Base-by-base conservation (phyloP, 2,329 filamentous ascomycete genomes). In the Nigrograna mackinnonii region DNA sequence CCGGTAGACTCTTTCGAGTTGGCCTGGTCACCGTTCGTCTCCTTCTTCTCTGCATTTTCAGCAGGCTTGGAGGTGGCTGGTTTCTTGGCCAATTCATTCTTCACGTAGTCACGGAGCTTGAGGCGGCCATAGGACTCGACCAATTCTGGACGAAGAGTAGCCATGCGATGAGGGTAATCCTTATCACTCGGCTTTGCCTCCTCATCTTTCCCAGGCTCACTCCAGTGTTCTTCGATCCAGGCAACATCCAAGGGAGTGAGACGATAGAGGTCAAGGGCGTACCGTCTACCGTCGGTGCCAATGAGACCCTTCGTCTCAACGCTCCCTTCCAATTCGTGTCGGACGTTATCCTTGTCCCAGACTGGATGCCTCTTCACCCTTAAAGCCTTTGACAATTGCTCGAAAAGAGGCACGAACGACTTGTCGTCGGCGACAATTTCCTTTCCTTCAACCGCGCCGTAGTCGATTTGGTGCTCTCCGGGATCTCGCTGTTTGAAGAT, bases 401-500 rank as follows among this genome's bases (percentile, higher is more conserved):
- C 84, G 60, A 99, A 99, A 7, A 89, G 80, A 20, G 86, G 76
- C 1, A 84, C 83, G 59, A 99, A 99, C 16, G 85, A 84, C 64
- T 95, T 86, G 62, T 97, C 90, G 11, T 89, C 87, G 1, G 94
- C 91, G 38, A 99, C 89, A 19, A 95, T 82, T 54, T 99, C 94
- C 72, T 95, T 96, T 54, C 95, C 94, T 67, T 99, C 94, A 22
- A 97, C 94, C 54, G 92, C 94, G 64, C 94, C 94, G 63, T 99
- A 99, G 68, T 99, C 94, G 57, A 99, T 97, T 70, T 97, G 94
- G 71, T 96, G 94, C 80, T 99, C 94, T 39, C 91, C 94, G 21
- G 91, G 90, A 62, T 97, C 94, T 24, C 92, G 85, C 74, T 97
- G 94, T 77, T 96, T 97, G 80, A 99, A 99, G 62, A 99, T 99